phyloP scores from a whole-genome alignment of 2,329 filamentous ascomycete species.

The Cucurbitaria berberidis region DNA sequence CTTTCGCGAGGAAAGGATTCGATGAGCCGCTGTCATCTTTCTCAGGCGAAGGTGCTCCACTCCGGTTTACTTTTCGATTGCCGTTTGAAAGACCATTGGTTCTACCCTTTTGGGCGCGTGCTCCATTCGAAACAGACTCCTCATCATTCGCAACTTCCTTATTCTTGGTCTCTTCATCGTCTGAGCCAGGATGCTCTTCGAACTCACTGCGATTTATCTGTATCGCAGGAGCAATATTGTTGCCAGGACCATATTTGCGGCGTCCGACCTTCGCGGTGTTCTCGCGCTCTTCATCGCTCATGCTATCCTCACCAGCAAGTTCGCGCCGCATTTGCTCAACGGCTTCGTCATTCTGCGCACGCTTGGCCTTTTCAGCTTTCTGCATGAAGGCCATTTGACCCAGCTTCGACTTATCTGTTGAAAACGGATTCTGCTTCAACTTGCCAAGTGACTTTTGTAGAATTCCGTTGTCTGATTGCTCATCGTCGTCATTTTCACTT shows the following conservation, averaged over 20 bases:
- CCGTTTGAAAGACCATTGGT: slow-evolving; percentile 21
- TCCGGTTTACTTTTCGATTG: slow-evolving; percentile 15
- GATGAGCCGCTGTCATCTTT: slow-evolving; percentile 14
- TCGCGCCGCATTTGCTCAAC: slow-evolving; percentile 66
- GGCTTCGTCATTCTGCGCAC: slow-evolving; percentile 80
- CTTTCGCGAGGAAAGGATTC: slow-evolving; percentile 45
- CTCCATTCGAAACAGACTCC: slow-evolving; percentile 18
- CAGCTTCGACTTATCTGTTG: slow-evolving; percentile 69
- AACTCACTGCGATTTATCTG: slow-evolving; percentile 59
- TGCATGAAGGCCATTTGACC: slow-evolving; percentile 94
- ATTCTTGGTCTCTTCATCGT: slow-evolving; percentile 41
- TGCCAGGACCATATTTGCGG: slow-evolving; percentile 67
- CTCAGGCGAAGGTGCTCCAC: neutral
- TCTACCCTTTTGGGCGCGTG: slow-evolving; percentile 15
- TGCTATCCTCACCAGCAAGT: slow-evolving; percentile 67
- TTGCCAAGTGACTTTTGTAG: slow-evolving; percentile 46
- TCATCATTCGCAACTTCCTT: slow-evolving; percentile 37
- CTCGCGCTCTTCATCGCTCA: slow-evolving; percentile 55
- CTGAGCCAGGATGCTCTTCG: slow-evolving; percentile 64
- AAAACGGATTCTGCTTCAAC: slow-evolving; percentile 55
- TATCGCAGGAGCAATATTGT: slow-evolving; percentile 42
- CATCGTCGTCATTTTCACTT: slow-evolving; percentile 65
- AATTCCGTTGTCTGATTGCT: slow-evolving; percentile 58
- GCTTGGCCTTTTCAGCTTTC: slow-evolving; percentile 79
- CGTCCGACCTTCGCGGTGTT: slow-evolving; percentile 71